Evolutionary conservation across 2,329 filamentous ascomycete species (phyloP), one percentile per base, ranked within the genome.

Genomic region (Diaporthe sp.): DNA sequence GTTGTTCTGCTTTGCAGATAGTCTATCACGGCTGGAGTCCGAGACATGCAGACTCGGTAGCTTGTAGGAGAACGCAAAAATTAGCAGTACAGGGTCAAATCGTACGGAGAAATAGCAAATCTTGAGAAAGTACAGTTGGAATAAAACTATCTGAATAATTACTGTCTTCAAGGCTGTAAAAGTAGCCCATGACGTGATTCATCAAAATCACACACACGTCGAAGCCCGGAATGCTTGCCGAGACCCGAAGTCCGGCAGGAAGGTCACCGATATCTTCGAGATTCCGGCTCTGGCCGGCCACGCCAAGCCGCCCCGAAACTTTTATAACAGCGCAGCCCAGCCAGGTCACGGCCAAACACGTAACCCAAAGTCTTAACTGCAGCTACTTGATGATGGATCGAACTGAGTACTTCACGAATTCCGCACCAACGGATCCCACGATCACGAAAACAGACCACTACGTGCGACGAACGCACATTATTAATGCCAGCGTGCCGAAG

Each of bases 401-500:
- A 13, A 46, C 39, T 9, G 42, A 65, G 2, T 13, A 31, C 42
- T 65, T 65, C 61, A 49, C 25, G 10, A 31, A 4, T 13, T 22
- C 9, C 2, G 39, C 42, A 10, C 15, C 25, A 12, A 65, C 49
- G 61, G 42, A 46, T 22, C 17, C 61, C 42, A 10, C 25, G 2
- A 10, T 46, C 2, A 13, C 10, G 17, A 49, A 7, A 34, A 46
- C 39, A 7, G 42, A 46, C 12, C 25, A 25, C 15, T 76, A 74
- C 71, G 25, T 31, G 1, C 67, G 71, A 37, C 39, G 57, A 19
- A 71, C 71, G 3, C 57, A 55, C 37, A 9, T 71, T 6, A 39
- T 76, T 13, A 49, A 46, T 17, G 74, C 74, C 28, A 76, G 74
- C 25, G 31, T 46, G 9, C 74, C 74, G 15, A 39, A 10, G 9